Base-by-base conservation (phyloP, 139 green algal species). In the Coelastrella sp. region DNA sequence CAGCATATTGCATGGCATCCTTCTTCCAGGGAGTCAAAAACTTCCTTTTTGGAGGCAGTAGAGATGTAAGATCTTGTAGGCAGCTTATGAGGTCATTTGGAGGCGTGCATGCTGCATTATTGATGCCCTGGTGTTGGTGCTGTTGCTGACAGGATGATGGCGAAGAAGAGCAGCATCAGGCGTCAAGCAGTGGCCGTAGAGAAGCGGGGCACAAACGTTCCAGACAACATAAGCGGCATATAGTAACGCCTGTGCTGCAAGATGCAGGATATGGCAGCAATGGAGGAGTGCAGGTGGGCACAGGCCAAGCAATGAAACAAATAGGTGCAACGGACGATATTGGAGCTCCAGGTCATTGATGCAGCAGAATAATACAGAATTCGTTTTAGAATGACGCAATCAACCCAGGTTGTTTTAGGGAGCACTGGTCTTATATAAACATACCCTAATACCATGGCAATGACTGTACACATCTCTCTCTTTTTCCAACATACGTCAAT, bases 21-120 rank as follows among this genome's bases (percentile, higher is more conserved):
- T 87, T 87, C 14, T 78, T 87, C 19, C 25, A 60, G 27, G 82
- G 82, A 24, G 63, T 87, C 24, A 87, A 87, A 22, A 87, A 78
- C 25, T 78, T 76, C 15, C 61, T 87, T 15, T 74, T 86, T 20
- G 59, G 82, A 59, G 74, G 24, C 3, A 59, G 10, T 58, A 57
- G 10, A 58, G 25, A 57, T n/a, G 27, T 81, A 5, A 81, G 74
- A 8, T 3, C 20, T 14, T 12, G 35, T 49, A 1, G 35, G 35
- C 35, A 49, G 35, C 35, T 49, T 49, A 49, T 49, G 35, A 49
- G 35, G 35, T 49, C 35, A 49, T 49, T 49, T 3, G 35, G 35
- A 49, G 35, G 35, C 35, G 1, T 49, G 35, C 35, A 49, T 49
- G 35, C 35, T 49, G 35, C 1, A 3, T 49, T 49, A 3, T 49